A percentile compares a stretch with the other conserved stretches of the same genome.
Conservation (phyloP, 2,329 filamentous ascomycete genomes). For the Botrytis deweyae region DNA sequence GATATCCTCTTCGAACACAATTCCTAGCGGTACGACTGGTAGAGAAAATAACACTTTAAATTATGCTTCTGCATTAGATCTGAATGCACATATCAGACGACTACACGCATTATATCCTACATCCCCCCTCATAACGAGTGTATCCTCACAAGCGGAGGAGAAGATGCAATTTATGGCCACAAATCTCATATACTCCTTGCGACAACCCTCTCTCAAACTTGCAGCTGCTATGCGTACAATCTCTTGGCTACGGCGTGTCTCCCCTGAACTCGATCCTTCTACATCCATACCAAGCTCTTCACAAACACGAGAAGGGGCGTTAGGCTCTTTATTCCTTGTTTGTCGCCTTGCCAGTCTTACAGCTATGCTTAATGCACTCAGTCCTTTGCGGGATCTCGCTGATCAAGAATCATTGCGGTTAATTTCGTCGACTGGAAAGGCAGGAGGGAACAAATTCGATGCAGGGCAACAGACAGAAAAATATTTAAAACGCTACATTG, state of each 20-base stretch:
- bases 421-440: constrained; percentile 21
- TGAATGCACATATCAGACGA: constrained; percentile 90
- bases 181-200: constrained; percentile 76
- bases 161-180: constrained; percentile 87
- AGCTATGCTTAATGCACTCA: constrained; percentile 76
- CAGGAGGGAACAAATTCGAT: constrained; percentile 48
- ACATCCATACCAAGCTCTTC: constrained; percentile 28
- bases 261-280: constrained; percentile 69
- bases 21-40: constrained; percentile 43
- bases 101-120: constrained; percentile 79
- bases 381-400: constrained; percentile 82
- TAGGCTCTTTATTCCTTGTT: constrained; percentile 83
- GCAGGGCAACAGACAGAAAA: constrained; percentile 90
- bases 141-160: constrained; percentile 75
- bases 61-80: constrained; percentile 85
- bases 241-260: constrained; percentile 83
- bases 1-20: constrained; percentile 52
- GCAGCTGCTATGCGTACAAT: constrained; percentile 88
- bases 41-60: constrained; percentile 56
- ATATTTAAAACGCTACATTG: constrained; percentile 92
- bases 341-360: constrained; percentile 80
- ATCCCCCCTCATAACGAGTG: constrained; percentile 70
- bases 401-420: constrained; percentile 72
- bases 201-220: constrained; percentile 77
- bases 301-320: constrained; percentile 57